These are phyloP conservation scores for Lodderomyces margitis DNA, from an alignment of 1,139 yeast genomes.

Conservation along the genomic window DNA sequence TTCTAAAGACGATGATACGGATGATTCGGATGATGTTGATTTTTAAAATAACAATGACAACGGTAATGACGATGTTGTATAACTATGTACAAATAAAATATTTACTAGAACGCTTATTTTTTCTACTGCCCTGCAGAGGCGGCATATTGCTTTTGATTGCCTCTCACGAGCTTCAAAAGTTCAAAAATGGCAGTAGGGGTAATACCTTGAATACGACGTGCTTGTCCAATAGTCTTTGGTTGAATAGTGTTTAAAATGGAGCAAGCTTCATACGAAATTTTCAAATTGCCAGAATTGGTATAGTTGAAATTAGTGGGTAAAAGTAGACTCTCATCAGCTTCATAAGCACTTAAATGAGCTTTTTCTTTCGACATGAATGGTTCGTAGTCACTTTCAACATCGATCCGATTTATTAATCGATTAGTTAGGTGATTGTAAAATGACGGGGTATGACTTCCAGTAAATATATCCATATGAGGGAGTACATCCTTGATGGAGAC, in stretches of 20 bases:
- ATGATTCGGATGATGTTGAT: not conserved
- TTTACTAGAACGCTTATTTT: not conserved
- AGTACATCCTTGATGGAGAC: slow-evolving; percentile 28
- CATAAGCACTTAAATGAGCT: slow-evolving; percentile 70
- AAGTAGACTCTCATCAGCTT: slow-evolving; percentile 72
- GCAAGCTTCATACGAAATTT: slow-evolving; percentile 74
- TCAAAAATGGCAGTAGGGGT: slow-evolving; percentile 85
- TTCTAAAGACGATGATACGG: not conserved
- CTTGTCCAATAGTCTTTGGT: slow-evolving; percentile 92
- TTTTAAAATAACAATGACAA: not conserved
- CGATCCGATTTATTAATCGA: slow-evolving; percentile 58
- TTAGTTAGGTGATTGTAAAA: slow-evolving; percentile 37
- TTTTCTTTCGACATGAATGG: slow-evolving; percentile 77
- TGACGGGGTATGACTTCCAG: slow-evolving; percentile 18
- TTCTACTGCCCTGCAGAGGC: not conserved
- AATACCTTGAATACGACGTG: slow-evolving; percentile 88
- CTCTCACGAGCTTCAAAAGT: slow-evolving; percentile 48
- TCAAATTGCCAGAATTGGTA: slow-evolving; percentile 39
- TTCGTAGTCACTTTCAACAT: slow-evolving; percentile 78
- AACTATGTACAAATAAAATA: not conserved
- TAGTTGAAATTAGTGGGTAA: slow-evolving; percentile 71
- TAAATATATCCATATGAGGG: slow-evolving; percentile 29
- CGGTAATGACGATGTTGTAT: slow-evolving; percentile 1
- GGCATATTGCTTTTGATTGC: slow-evolving; percentile 11
- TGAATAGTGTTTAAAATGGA: slow-evolving; percentile 67